Base-by-base conservation (phyloP, 2,329 filamentous ascomycete genomes). In the Trichophaea hybrida region DNA sequence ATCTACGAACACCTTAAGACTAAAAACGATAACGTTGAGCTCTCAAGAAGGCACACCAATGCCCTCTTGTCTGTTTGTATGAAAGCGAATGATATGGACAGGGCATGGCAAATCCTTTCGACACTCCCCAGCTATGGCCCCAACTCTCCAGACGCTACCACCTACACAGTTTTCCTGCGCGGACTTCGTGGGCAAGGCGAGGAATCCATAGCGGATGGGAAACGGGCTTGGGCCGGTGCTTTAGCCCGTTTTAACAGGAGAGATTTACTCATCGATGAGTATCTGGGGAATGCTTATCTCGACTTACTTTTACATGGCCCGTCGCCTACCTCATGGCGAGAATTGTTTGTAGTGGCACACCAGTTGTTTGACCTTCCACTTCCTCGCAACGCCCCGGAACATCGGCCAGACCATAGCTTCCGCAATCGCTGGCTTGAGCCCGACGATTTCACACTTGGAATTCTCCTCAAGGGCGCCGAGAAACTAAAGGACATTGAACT, bases 11-110 rank as follows among this genome's bases (percentile, higher is more conserved):
- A 81, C 58, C 85, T 97, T 74, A 77, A 78, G 43, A 77, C 76
- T 4, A 77, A 80, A 38, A 81, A 79, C 55, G 79, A 80, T 0
- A 75, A 77, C 6, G 75, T 94, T 55, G 77, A 82, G 64, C 85
- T 86, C 13, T 86, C 83, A 66, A 85, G 84, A 38, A 85, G 88
- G 59, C 93, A 97, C 69, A 82, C 87, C 64, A 98, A 98, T 70
- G 87, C 90, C 7, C 81, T 89, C n/a, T 75, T 98, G 49, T 82
- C 83, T 60, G 85, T 93, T 6, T 97, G 90, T 70, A 80, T 84
- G 52, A 78, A 81, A 59, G 84, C 86, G 3, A 71, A 77, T 10
- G 84, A 96, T 69, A 77, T 94, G 71, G 88, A 95, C 66, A 80
- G 83, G 13, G 74, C 97, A 66, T 94, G 93, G 77, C 78, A 79